Conservation (phyloP, 2,329 filamentous ascomycete species). For the Raffaelea ambrosiae region DNA sequence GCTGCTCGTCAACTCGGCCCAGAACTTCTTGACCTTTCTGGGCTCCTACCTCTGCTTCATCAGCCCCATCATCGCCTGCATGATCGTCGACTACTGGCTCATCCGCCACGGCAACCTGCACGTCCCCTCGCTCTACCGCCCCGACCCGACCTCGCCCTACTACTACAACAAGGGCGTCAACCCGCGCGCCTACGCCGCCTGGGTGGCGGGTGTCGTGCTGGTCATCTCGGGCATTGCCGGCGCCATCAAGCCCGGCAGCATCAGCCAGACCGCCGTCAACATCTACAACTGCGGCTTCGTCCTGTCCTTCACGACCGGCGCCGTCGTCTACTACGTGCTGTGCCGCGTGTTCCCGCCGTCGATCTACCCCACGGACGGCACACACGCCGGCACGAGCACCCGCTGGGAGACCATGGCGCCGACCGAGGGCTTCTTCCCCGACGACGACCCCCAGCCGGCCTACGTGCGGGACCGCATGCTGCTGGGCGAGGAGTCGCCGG, state of each 20-base stretch:
- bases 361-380: not conserved
- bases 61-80: constrained; percentile 5
- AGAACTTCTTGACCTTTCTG: constrained; percentile 12
- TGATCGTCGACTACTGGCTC: constrained; percentile 16
- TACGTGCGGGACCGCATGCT: not conserved
- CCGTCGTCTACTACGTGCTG: constrained; percentile 58
- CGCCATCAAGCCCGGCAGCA: constrained; percentile 18
- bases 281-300: constrained; percentile 13
- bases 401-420: not conserved
- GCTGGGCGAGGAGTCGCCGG: constrained; percentile 1
- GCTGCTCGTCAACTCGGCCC: constrained; percentile 12
- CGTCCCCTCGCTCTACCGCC: constrained; percentile 4
- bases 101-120: constrained; percentile 6
- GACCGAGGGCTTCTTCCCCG: constrained; percentile 1
- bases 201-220: constrained; percentile 22
- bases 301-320: constrained; percentile 59
- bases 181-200: constrained; percentile 22
- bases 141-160: constrained; percentile 7
- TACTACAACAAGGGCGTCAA: constrained; percentile 24
- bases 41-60: constrained; percentile 15
- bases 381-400: not conserved
- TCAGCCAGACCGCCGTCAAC: constrained; percentile 18
- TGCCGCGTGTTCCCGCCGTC: not conserved
- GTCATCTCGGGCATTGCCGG: constrained; percentile 25
- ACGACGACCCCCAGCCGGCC: not conserved